Evolutionary conservation across 345 rosid genomes (phyloP).

Genomic region (Dipteronia dyeriana): DNA sequence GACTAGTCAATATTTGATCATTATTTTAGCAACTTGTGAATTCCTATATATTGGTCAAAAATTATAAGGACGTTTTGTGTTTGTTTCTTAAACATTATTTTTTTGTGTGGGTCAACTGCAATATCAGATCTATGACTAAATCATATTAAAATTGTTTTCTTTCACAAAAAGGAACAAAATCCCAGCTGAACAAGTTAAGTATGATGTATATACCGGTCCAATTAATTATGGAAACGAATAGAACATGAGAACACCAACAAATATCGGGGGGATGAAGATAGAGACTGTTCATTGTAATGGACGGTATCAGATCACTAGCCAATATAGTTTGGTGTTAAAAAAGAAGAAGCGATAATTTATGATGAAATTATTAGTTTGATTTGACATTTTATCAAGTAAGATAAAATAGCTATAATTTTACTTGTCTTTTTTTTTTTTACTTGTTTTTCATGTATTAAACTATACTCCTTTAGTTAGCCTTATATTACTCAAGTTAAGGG

Average conservation of each 20-base stretch:
- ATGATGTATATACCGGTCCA: background rate
- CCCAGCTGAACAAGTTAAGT: background rate
- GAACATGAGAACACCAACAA: too few species aligned
- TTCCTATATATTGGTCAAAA: background rate
- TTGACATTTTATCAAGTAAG: too few species aligned
- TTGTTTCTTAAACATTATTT: background rate
- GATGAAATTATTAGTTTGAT: too few species aligned
- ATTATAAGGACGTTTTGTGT: background rate
- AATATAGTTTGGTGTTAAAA: too few species aligned
- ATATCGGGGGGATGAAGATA: background rate
- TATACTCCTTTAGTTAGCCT: too few species aligned
- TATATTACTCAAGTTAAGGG: too few species aligned
- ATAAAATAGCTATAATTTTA: too few species aligned
- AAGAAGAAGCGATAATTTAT: too few species aligned
- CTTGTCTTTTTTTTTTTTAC: too few species aligned
- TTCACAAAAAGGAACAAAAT: background rate
- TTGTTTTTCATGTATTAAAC: too few species aligned
- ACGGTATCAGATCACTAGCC: too few species aligned
- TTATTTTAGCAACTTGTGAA: background rate
- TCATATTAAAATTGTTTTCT: constrained; percentile 3
- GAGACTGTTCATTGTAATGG: background rate
- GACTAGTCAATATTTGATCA: background rate
- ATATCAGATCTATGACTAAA: constrained; percentile 6
- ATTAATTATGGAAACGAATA: background rate
- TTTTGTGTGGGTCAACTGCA: background rate